A percentile compares a stretch with the other conserved stretches of the same genome.
Conservation (phyloP, 768 basidiomycete genomes). For the Baorangia bicolor region DNA sequence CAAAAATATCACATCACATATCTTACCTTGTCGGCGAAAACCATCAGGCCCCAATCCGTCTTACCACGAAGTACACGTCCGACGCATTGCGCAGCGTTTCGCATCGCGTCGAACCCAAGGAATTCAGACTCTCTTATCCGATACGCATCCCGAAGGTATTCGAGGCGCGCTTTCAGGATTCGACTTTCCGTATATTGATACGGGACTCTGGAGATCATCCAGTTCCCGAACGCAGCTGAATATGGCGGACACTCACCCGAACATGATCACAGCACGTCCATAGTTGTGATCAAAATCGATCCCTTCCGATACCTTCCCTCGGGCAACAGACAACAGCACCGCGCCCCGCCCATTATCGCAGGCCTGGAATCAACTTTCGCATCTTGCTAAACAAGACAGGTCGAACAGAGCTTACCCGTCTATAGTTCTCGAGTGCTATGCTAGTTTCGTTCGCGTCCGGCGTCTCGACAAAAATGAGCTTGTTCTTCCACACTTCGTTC, state of each 20-base stretch:
- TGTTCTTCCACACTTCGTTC: slow-evolving; percentile 99
- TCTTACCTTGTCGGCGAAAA: slow-evolving; percentile 94
- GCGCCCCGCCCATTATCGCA: slow-evolving; percentile 99
- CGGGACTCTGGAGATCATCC: slow-evolving; percentile 59
- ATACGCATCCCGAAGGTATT: slow-evolving; percentile 97
- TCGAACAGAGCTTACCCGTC: slow-evolving; percentile 59
- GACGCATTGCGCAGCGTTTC: slow-evolving; percentile 98
- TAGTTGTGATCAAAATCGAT: slow-evolving; percentile 99
- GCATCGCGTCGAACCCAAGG: slow-evolving; percentile 98
- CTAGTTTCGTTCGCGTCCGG: slow-evolving; percentile 99
- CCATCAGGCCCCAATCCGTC: slow-evolving; percentile 99
- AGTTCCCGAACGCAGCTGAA: slow-evolving; percentile 1
- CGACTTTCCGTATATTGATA: slow-evolving; percentile 99
- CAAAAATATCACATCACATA: not conserved
- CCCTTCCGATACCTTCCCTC: slow-evolving; percentile 99
- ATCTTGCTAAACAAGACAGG: not conserved
- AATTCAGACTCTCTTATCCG: slow-evolving; percentile 98
- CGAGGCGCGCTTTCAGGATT: slow-evolving; percentile 93
- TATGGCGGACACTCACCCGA: slow-evolving; percentile 62
- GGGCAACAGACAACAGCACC: slow-evolving; percentile 92
- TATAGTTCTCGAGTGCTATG: slow-evolving; percentile 95
- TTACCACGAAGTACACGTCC: slow-evolving; percentile 97
- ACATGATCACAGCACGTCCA: slow-evolving; percentile 98
- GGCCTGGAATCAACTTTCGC: slow-evolving; percentile 51
- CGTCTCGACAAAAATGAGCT: slow-evolving; percentile 98